These are phyloP conservation scores for Candida sojae DNA, from an alignment of 1,139 yeast genomes.

Conservation along the genomic window DNA sequence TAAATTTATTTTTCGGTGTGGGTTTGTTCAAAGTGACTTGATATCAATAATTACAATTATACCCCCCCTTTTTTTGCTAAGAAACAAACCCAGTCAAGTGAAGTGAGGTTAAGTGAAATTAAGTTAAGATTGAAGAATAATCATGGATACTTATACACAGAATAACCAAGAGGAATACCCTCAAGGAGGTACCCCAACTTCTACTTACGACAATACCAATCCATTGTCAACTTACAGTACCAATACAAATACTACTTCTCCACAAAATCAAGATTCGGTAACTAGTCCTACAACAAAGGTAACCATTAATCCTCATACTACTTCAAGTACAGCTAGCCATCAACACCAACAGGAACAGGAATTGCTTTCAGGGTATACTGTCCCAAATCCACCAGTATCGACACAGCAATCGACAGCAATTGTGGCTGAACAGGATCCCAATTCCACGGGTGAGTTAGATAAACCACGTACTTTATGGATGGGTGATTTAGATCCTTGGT, in stretches of 20 bases:
- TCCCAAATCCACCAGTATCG: conserved; percentile 47
- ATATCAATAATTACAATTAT: too few relatives aligned
- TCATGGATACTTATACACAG: conserved; percentile 1
- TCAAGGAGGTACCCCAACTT: conserved; percentile 1
- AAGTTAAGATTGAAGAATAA: too few relatives aligned
- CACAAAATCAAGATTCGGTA: conserved; percentile 5
- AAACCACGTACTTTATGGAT: conserved; percentile 68
- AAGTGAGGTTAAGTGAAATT: too few relatives aligned
- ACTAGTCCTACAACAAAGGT: conserved; percentile 5
- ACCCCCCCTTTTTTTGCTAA: too few relatives aligned
- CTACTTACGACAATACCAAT: conserved; percentile 4
- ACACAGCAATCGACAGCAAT: conserved; percentile 35
- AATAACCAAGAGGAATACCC: conserved; percentile 3
- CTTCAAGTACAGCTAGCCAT: conserved; percentile 41
- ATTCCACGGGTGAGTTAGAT: conserved; percentile 14
- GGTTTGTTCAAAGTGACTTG: too few relatives aligned
- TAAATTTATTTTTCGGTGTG: too few relatives aligned
- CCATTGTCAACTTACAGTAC: background rate
- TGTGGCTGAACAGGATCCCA: conserved; percentile 18
- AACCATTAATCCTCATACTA: conserved; percentile 16
- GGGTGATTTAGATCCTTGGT: conserved; percentile 79
- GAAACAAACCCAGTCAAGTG: too few relatives aligned
- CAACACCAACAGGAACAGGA: conserved; percentile 51
- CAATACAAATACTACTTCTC: conserved; percentile 3
- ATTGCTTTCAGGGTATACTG: conserved; percentile 38